Base-by-base conservation (phyloP, 2,329 filamentous ascomycete genomes). In the Trichoderma atrobrunneum region DNA sequence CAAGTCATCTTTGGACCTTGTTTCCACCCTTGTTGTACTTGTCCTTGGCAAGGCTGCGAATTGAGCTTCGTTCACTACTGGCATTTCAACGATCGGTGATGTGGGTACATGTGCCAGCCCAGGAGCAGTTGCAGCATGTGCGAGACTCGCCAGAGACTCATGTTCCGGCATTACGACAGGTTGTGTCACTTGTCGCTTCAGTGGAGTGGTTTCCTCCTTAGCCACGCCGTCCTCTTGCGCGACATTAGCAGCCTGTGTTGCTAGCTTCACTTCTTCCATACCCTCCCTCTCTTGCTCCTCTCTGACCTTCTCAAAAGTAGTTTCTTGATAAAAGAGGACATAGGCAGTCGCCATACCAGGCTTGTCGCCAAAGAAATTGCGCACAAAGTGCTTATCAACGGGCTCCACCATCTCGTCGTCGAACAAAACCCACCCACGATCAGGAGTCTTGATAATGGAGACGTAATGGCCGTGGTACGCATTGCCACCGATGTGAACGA, bases 391-490 rank as follows among this genome's bases (percentile, higher is more conserved):
- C 82, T 98, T 98, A 81, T 98, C 94, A 6, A 99, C 96, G 0
- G 96, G 96, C 80, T 99, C 96, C 5, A 99, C 96, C 90, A 98
- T 94, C 83, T 99, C 96, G 78, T 99, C 96, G 77, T 99, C 96
- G 77, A 99, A 99, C 7, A 99, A 84, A 56, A 99, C 84, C 96
- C 96, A 99, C 32, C 96, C 96, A 68, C 93, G 90, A 79, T 98
- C 96, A 78, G 97, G 91, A 0, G 96, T 98, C 83, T 99, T 99
- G 85, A 99, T 95, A 70, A 99, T 96, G 6, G 95, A 94, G 36
- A 99, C 94, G 77, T 99, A 99, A 81, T 99, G 96, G 5, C 96
- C 96, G 79, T 99, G 96, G 78, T 98, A 98, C 5, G 96, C 95
- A 26, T 97, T 97, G 63, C 94, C 94, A 68, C 96, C 96, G 74